Percentiles rank a stretch among this genome's conserved stretches.
phyloP scores from a whole-genome alignment of 78 protist species.

The Thecamonas trahens region DNA sequence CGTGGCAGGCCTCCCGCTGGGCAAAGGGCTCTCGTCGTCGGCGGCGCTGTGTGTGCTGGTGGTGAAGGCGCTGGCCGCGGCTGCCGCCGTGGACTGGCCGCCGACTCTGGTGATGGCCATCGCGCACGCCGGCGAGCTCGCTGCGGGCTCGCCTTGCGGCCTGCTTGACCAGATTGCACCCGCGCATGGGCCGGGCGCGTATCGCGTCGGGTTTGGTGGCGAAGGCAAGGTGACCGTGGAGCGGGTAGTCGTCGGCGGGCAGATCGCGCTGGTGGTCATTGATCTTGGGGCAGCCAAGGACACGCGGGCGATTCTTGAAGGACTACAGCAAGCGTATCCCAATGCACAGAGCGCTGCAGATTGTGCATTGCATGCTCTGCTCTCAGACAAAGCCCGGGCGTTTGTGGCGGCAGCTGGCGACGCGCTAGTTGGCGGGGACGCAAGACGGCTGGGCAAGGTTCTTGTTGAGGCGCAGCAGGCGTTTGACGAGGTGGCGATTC shows the following conservation, averaged over 20 bases:
- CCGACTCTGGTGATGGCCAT: slow-evolving; percentile 21
- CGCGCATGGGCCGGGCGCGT: slow-evolving; percentile 7
- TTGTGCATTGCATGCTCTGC: slow-evolving; percentile 1
- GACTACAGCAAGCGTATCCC: neutral
- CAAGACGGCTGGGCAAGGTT: slow-evolving; percentile 5
- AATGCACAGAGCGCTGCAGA: neutral
- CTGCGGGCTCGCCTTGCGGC: slow-evolving; percentile 29
- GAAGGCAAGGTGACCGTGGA: too few relatives aligned
- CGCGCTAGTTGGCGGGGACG: slow-evolving; percentile 8
- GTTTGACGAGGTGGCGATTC: slow-evolving; percentile 4
- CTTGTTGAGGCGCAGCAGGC: slow-evolving; percentile 1
- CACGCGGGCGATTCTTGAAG: slow-evolving; percentile 2
- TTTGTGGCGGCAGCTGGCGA: neutral
- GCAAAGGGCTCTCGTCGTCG: slow-evolving; percentile 14
- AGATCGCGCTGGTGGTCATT: neutral
- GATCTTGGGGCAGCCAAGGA: slow-evolving; percentile 5
- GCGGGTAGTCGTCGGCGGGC: too few relatives aligned
- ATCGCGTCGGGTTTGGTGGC: neutral
- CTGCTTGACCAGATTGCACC: slow-evolving; percentile 28
- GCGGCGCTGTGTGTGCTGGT: slow-evolving; percentile 34
- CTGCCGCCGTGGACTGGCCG: neutral
- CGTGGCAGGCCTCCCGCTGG: slow-evolving; percentile 4
- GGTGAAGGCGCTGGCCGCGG: slow-evolving; percentile 9
- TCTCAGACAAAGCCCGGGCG: neutral
- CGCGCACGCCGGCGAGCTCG: slow-evolving; percentile 22